These are phyloP conservation scores for Zymoseptoria tritici DNA, from an alignment of 2,329 filamentous ascomycete species.

Conservation along the genomic window DNA sequence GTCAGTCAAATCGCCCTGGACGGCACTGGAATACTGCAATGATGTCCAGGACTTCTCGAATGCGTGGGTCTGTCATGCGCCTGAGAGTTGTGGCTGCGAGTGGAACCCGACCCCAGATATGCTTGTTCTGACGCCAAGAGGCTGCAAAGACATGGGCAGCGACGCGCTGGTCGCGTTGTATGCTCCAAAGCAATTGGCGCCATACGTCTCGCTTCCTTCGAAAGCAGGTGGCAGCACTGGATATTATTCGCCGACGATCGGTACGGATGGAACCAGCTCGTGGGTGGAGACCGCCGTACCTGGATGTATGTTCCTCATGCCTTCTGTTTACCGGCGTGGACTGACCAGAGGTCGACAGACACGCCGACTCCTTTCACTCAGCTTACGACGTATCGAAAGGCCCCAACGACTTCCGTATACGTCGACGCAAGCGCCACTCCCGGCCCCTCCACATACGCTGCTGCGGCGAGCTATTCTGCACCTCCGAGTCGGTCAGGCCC, in stretches of 20 bases:
- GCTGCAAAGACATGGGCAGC: slow-evolving; percentile 25
- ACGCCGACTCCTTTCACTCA: slow-evolving; percentile 16
- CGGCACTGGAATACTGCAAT: slow-evolving; percentile 23
- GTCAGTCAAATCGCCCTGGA: slow-evolving; percentile 25
- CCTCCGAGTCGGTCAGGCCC: background rate
- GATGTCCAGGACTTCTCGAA: slow-evolving; percentile 18
- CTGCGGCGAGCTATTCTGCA: slow-evolving; percentile 7
- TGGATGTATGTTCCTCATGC: slow-evolving; percentile 16
- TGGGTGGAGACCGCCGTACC: slow-evolving; percentile 19
- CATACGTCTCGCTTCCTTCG: slow-evolving; percentile 23
- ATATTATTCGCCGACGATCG: slow-evolving; percentile 19
- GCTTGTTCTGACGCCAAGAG: slow-evolving; percentile 15
- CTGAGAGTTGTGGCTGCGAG: slow-evolving; percentile 25
- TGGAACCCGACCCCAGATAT: slow-evolving; percentile 19
- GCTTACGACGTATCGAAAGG: slow-evolving; percentile 17
- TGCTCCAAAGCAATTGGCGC: slow-evolving; percentile 21
- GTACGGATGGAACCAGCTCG: slow-evolving; percentile 14
- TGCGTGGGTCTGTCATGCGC: slow-evolving; percentile 26
- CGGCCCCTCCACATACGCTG: slow-evolving; percentile 12
- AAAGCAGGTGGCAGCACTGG: slow-evolving; percentile 20
- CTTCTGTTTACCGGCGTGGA: background rate
- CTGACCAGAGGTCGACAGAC: slow-evolving; percentile 9
- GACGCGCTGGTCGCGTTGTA: slow-evolving; percentile 25
- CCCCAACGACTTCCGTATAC: slow-evolving; percentile 13
- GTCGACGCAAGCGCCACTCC: slow-evolving; percentile 14